Base-by-base conservation (phyloP, 306 rosid genomes). In the Hylodesmum podocarpum region DNA sequence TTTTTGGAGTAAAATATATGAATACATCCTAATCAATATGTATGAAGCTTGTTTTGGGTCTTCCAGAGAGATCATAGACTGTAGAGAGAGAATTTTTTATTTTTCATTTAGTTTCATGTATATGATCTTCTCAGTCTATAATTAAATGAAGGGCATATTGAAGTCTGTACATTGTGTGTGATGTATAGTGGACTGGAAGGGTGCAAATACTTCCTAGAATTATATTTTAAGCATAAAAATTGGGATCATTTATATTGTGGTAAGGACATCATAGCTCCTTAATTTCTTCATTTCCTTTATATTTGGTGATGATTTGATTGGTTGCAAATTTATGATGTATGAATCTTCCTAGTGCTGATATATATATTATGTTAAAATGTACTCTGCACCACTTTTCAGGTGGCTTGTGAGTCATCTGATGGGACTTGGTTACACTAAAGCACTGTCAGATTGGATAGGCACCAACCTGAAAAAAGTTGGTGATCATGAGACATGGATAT, bases 401-500 rank as follows among this genome's bases (percentile, higher is more conserved):
- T 92, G 98, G 98, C 97, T 95, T 76, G 98, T 95, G 65, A 84
- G 81, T 85, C 95, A 85, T 87, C 85, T 95, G 86, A 75, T 84
- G 66, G 97, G 80, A 82, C 97, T 88, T 34, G 98, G 98, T 81
- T 92, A 88, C 86, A 79, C 98, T 64, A 89, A 86, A 83, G 80
- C 97, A 53, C 67, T 95, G 69, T 84, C 98, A 13, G 97, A 95
- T 29, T 95, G 98, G 98, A 85, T 95, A 79, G 96, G 97, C 72
- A 89, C 88, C 81, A 95, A 88, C 80, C 91, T 95, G 74, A 89
- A 89, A 87, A 92, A 85, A 87, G 83, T 78, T 14, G 97, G 97
- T 70, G 96, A 89, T 54, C 90, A 87, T 15, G 91, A 85, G 88
- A 92, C 97, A 37, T 90, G 93, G 97, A 78, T 89, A 9, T 92